Evolutionary conservation across 208 protist genomes (phyloP).

Genomic region (Crithidia brevicula): DNA sequence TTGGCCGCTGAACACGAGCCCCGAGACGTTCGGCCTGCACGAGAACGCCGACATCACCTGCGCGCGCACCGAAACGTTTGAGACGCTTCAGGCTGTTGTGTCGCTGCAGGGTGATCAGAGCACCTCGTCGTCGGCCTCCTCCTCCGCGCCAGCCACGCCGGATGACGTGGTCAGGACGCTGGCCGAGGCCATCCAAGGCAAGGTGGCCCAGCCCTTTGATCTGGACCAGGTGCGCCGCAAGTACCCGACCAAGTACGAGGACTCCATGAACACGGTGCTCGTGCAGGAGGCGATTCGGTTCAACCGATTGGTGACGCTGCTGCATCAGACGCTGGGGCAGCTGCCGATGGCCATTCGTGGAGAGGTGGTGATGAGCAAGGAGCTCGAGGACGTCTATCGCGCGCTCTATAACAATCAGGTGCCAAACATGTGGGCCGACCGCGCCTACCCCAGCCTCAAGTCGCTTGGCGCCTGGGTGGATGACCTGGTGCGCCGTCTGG

Average conservation of each 20-base stretch:
- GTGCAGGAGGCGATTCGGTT: slow-evolving; percentile 98
- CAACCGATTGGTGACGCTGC: slow-evolving; percentile 89
- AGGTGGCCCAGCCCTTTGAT: slow-evolving; percentile 84
- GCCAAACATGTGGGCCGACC: slow-evolving; percentile 86
- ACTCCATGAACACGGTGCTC: slow-evolving; percentile 99
- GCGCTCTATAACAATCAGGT: slow-evolving; percentile 97
- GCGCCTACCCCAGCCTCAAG: slow-evolving; percentile 96
- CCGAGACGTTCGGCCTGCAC: slow-evolving; percentile 97
- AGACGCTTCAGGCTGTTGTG: slow-evolving; percentile 88
- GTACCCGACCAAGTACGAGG: slow-evolving; percentile 96
- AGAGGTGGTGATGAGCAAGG: slow-evolving; percentile 97
- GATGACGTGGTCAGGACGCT: slow-evolving; percentile 87
- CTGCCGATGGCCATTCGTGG: slow-evolving; percentile 96
- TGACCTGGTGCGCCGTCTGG: slow-evolving; percentile 90
- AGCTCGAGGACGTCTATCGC: slow-evolving; percentile 95
- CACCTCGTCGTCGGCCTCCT: not conserved
- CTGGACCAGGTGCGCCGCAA: slow-evolving; percentile 80
- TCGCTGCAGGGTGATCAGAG: slow-evolving; percentile 76
- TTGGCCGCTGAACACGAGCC: slow-evolving; percentile 95
- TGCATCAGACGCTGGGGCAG: slow-evolving; percentile 80
- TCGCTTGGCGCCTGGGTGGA: slow-evolving; percentile 95
- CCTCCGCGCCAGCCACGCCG: slow-evolving; percentile 50
- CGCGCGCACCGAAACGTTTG: slow-evolving; percentile 92
- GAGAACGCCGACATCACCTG: slow-evolving; percentile 98
- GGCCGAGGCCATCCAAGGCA: slow-evolving; percentile 78